Percentiles rank a stretch among this genome's conserved stretches.
Conservation (phyloP, 257 asterid species). For the Nicotiana paniculata region DNA sequence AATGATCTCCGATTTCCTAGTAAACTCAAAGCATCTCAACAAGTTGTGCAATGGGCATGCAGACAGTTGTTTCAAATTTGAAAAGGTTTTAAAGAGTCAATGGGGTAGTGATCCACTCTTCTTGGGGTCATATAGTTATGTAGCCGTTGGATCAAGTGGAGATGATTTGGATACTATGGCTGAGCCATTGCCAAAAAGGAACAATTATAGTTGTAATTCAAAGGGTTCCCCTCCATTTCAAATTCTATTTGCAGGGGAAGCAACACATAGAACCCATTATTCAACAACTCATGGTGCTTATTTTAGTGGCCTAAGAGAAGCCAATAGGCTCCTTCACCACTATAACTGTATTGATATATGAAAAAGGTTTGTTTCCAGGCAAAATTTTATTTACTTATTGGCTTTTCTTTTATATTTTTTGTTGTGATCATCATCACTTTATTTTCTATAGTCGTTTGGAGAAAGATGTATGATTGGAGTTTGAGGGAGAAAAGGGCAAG, state of each 20-base stretch:
- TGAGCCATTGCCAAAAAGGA: slow-evolving; percentile 59
- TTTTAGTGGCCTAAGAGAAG: slow-evolving; percentile 91
- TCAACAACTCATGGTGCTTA: slow-evolving; percentile 96
- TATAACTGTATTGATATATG: slow-evolving; percentile 32
- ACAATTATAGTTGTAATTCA: neutral
- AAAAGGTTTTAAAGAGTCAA: slow-evolving; percentile 50
- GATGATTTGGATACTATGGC: slow-evolving; percentile 79
- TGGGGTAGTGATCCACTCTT: slow-evolving; percentile 96
- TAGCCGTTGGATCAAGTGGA: slow-evolving; percentile 76
- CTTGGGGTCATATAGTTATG: slow-evolving; percentile 77
- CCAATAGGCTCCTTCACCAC: slow-evolving; percentile 80
- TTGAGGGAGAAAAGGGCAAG: neutral
- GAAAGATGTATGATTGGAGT: neutral
- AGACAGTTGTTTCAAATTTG: slow-evolving; percentile 24
- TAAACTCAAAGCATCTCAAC: neutral
- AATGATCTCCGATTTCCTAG: slow-evolving; percentile 45
- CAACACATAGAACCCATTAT: slow-evolving; percentile 84
- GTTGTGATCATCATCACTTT: neutral
- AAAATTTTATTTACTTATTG: neutral
- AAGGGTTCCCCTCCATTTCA: slow-evolving; percentile 37
- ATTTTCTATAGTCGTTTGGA: slow-evolving; percentile 3
- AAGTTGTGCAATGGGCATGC: slow-evolving; percentile 10
- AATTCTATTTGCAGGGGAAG: slow-evolving; percentile 87
- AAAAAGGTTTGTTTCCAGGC: slow-evolving; percentile 7
- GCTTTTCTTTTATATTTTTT: neutral